phyloP scores from a whole-genome alignment of 2,329 filamentous ascomycete species.

The Talaromyces piceae region DNA sequence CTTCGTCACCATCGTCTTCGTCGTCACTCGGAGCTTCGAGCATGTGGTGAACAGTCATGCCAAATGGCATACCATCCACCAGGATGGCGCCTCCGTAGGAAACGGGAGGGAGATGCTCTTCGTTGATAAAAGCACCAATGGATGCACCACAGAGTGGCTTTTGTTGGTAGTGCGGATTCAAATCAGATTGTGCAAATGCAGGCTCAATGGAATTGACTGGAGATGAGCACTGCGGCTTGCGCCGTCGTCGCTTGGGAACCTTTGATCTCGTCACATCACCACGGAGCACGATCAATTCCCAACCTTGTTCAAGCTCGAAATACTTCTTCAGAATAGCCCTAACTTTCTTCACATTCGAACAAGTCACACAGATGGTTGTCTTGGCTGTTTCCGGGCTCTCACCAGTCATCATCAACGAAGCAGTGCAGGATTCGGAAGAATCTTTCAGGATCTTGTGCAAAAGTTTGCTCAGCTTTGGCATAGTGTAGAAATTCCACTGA shows the following conservation, averaged over 20 bases:
- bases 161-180: conserved; percentile 70
- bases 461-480: conserved; percentile 51
- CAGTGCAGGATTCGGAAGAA: conserved; percentile 54
- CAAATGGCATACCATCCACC: conserved; percentile 76
- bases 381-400: conserved; percentile 49
- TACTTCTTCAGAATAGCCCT: conserved; percentile 51
- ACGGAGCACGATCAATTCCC: conserved; percentile 54
- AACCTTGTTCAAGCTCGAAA: conserved; percentile 50
- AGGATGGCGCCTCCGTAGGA: conserved; percentile 83
- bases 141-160: conserved; percentile 78
- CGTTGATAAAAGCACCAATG: conserved; percentile 81
- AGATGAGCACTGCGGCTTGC: conserved; percentile 27
- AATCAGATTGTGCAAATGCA: conserved; percentile 23
- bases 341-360: conserved; percentile 51
- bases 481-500: conserved; percentile 52
- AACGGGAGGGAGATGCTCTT: conserved; percentile 80
- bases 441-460: conserved; percentile 53
- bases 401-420: conserved; percentile 54
- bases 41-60: conserved; percentile 97
- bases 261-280: conserved; percentile 52
- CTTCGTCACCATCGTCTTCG: conserved; percentile 35
- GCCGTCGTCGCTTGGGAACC: conserved; percentile 36
- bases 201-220: conserved; percentile 20
- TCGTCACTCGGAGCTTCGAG: conserved; percentile 60
- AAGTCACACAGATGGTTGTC: conserved; percentile 58